A percentile compares a stretch with the other conserved stretches of the same genome.
Evolutionary conservation across 2,329 filamentous ascomycete species (phyloP).

Genomic region (Ophiostoma quercus): DNA sequence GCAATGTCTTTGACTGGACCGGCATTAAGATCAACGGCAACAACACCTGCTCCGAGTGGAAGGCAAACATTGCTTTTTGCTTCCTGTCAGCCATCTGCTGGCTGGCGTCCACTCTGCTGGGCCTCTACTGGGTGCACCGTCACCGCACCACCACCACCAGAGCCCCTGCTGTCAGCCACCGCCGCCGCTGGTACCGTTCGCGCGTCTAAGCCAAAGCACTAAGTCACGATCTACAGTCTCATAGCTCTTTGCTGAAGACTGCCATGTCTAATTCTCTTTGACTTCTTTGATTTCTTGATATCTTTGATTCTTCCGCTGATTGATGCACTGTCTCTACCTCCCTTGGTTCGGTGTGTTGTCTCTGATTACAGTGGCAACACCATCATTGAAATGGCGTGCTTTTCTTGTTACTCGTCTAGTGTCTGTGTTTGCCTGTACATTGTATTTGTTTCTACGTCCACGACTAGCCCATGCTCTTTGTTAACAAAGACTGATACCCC

Average conservation of each 20-base stretch:
- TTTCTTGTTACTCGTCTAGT: background rate
- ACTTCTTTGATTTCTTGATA: background rate
- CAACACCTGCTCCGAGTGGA: conserved; percentile 61
- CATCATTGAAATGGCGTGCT: background rate
- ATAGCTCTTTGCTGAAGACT: background rate
- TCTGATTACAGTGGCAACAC: background rate
- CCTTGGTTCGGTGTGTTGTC: background rate
- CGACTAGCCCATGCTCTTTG: background rate
- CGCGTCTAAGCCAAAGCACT: conserved; percentile 36
- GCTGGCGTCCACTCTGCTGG: conserved; percentile 59
- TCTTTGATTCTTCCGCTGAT: background rate
- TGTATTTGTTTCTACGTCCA: conserved; percentile 4
- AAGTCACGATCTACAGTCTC: background rate
- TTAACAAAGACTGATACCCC: conserved; percentile 5
- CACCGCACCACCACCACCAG: conserved; percentile 33
- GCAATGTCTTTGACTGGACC: conserved; percentile 55
- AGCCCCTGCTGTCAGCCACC: conserved; percentile 15
- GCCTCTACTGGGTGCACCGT: conserved; percentile 49
- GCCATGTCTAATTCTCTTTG: background rate
- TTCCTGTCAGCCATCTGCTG: conserved; percentile 68
- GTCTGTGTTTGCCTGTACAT: background rate
- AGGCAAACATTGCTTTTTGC: conserved; percentile 64
- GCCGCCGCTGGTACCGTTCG: conserved; percentile 39
- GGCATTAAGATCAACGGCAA: conserved; percentile 46
- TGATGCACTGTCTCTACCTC: background rate